Evolutionary conservation across 805 yeast genomes (phyloP).

Genomic region (Saccharomycopsis microspora): DNA sequence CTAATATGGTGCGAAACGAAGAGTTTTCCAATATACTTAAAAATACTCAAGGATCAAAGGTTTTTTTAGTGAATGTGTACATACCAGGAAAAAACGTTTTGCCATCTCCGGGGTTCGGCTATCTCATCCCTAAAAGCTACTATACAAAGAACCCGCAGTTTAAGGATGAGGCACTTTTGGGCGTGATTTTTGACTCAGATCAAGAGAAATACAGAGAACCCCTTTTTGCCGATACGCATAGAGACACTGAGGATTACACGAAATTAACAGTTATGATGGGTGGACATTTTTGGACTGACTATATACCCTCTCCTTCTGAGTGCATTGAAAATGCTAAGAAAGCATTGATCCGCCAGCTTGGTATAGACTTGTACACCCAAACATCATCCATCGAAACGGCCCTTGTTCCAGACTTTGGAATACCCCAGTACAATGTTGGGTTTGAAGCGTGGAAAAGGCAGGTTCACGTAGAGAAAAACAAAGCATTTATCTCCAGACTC

Average conservation of each 20-base stretch:
- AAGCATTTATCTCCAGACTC: constrained; percentile 37
- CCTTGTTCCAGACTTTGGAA: constrained; percentile 29
- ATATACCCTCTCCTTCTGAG: constrained; percentile 22
- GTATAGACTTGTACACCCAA: constrained; percentile 22
- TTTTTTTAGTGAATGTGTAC: constrained; percentile 63
- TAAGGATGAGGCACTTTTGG: constrained; percentile 50
- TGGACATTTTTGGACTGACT: constrained; percentile 47
- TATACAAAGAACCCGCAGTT: constrained; percentile 20
- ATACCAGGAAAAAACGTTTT: constrained; percentile 34
- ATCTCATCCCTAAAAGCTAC: constrained; percentile 56
- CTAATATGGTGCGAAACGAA: constrained; percentile 20
- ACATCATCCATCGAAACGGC: constrained; percentile 2
- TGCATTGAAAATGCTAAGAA: constrained; percentile 24
- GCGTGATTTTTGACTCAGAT: constrained; percentile 86
- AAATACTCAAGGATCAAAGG: constrained; percentile 22
- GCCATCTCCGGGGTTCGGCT: constrained; percentile 71
- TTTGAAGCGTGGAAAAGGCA: constrained; percentile 28
- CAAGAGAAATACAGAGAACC: constrained; percentile 46
- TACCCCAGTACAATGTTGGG: constrained; percentile 75
- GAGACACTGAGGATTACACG: constrained; percentile 34
- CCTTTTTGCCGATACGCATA: constrained; percentile 16
- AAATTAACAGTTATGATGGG: constrained; percentile 88
- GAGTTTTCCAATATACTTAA: constrained; percentile 19
- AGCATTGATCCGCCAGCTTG: constrained; percentile 30
- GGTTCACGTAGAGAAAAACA: constrained; percentile 27